Base-by-base conservation (phyloP, 1,139 yeast genomes). In the Pichia sp. region DNA sequence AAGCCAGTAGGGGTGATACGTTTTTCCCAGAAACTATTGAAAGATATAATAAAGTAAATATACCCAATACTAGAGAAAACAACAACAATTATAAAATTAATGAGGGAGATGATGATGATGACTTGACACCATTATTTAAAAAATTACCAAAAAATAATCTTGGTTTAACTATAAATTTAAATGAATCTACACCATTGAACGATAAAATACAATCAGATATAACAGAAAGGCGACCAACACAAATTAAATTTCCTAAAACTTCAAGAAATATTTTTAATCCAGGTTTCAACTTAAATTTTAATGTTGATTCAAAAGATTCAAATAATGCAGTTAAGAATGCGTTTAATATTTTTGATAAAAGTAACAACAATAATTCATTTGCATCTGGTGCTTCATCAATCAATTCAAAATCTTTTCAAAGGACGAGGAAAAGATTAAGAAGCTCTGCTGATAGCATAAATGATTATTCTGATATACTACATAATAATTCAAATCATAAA, bases 331-430 rank as follows among this genome's bases (percentile, higher is more conserved):
- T 69, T 3, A 70, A 68, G 50, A 68, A 66, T 12, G 71, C 76
- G 1, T 65, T 67, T 41, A 70, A 73, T 20, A 57, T 69, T 26
- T 70, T 76, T 52, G 73, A 77, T 26, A 75, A 74, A 53, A 63
- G 51, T 62, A 65, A 55, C n/a, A n/a, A n/a, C n/a, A n/a, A n/a
- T 54, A 61, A 27, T 49, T 58, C 49, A 53, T 58, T 45, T 40
- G 55, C 50, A 40, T 55, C 46, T 2, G 42, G 41, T 22, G 41
- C 30, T 11, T 36, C 49, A 11, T 41, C 49, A 7, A 24, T 39
- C n/a, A 22, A 16, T 20, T 40, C 49, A 8, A 37, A 55, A 50
- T 44, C 57, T 51, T 50, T 58, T 3, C 43, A 34, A 28, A 26
- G 48, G 4, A 28, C 46, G 28, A 44, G 43, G 29, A 45, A 46